Percentiles rank a stretch among this genome's conserved stretches.
These are phyloP conservation scores for Cylindrodendrum hubeiense DNA, from an alignment of 2,329 filamentous ascomycete genomes.

Conservation along the genomic window DNA sequence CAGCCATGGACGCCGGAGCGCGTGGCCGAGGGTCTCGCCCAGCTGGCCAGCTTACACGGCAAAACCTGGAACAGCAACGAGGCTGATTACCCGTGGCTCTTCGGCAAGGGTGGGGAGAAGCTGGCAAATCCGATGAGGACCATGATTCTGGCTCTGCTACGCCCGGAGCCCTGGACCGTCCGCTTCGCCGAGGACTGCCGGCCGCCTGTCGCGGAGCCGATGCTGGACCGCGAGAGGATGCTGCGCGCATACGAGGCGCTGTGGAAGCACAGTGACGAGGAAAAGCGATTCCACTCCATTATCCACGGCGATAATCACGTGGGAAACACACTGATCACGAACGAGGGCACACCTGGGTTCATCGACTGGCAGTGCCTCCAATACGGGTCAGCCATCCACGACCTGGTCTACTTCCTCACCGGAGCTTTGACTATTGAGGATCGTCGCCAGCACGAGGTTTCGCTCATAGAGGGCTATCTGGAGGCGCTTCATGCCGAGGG, in stretches of 20 bases:
- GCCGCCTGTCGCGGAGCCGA: conserved; percentile 11
- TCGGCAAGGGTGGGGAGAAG: conserved; percentile 14
- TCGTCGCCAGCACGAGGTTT: neutral
- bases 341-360: conserved; percentile 16
- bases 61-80: conserved; percentile 20
- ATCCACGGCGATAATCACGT: conserved; percentile 21
- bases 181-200: conserved; percentile 12
- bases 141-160: conserved; percentile 6
- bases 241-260: conserved; percentile 9
- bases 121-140: conserved; percentile 9
- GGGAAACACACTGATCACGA: conserved; percentile 20
- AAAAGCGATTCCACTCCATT: conserved; percentile 3
- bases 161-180: conserved; percentile 11
- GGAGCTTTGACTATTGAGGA: conserved; percentile 19
- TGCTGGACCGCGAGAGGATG: conserved; percentile 15
- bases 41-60: conserved; percentile 15
- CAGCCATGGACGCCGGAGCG: conserved; percentile 8
- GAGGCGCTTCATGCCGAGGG: conserved; percentile 7
- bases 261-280: conserved; percentile 14
- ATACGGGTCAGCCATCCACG: conserved; percentile 15
- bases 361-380: conserved; percentile 25
- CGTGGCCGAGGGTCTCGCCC: conserved; percentile 3
- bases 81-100: conserved; percentile 14
- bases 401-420: conserved; percentile 18
- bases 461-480: conserved; percentile 12